Conservation (phyloP, 306 rosid species). For the Leucaena leucocephala region DNA sequence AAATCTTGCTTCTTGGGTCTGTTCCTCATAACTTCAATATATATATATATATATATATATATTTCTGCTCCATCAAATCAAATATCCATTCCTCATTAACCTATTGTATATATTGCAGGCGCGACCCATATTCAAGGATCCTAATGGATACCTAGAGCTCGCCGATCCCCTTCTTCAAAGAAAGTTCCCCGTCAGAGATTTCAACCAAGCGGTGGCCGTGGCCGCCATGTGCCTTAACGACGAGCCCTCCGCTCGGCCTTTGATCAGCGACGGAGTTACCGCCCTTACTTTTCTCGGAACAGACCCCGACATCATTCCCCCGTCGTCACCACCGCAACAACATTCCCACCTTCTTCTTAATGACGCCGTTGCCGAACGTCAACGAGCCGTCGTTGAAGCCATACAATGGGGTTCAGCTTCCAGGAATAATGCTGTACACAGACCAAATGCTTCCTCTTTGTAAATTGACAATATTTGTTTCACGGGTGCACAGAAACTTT, state of each 20-base stretch:
- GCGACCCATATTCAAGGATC: slow-evolving; percentile 66
- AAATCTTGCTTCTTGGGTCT: slow-evolving; percentile 76
- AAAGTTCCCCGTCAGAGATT: slow-evolving; percentile 55
- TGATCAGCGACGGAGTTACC: slow-evolving; percentile 84
- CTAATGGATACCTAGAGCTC: slow-evolving; percentile 48
- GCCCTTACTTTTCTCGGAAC: slow-evolving; percentile 81
- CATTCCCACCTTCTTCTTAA: slow-evolving; percentile 33
- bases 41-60: no score
- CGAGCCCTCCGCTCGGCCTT: slow-evolving; percentile 74
- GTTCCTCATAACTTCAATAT: slow-evolving; percentile 4
- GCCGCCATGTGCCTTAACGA: slow-evolving; percentile 96
- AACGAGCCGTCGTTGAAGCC: slow-evolving; percentile 84
- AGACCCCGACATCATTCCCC: slow-evolving; percentile 28
- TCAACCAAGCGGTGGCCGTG: slow-evolving; percentile 93
- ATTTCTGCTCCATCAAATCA: no score
- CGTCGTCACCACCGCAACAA: slow-evolving; percentile 38
- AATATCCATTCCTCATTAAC: no score
- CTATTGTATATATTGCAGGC: slow-evolving; percentile 52
- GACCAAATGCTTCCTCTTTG: background rate
- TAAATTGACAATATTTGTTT: no score
- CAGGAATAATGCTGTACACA: slow-evolving; percentile 39
- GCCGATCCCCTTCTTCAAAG: slow-evolving; percentile 69
- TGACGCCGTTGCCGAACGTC: slow-evolving; percentile 52
- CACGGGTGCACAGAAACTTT: no score
- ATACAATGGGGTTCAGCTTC: slow-evolving; percentile 81